Evolutionary conservation across 345 rosid species (phyloP), one percentile per base, ranked within the genome.

Genomic region (Eucalyptus marginata): DNA sequence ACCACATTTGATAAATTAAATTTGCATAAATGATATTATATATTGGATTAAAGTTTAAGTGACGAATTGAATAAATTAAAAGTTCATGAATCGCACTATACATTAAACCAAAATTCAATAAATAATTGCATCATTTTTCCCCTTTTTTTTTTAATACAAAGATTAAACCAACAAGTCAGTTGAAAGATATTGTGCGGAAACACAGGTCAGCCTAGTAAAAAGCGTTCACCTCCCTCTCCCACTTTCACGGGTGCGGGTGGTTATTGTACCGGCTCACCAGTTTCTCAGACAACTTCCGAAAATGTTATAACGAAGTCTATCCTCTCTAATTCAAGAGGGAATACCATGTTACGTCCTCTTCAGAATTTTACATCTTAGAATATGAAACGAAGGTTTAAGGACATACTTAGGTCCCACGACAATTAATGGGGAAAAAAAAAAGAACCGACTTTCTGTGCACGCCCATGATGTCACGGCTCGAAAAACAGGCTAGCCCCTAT

Each of bases 291-390:
- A 3, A 52, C 58, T 52, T 52, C 0, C 0, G 4, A 50, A 51
- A 52, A 52, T 3, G 5, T 7, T 0, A 4, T 7, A 8, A 8
- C 3, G 4, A 1, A 18, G 2, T 7, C 4, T 52, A 52, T 3
- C 58, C 58, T 20, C 25, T 20, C 10, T 7, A 3, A 20, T 7
- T 20, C 58, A 52, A 4, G 10, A 8, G 25, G 58, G 58, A 52
- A 52, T 52, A 18, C 56, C 24, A 44, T 44, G 9, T 44, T 44
- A 8, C 47, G 47, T 44, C 47, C 47, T 44, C 47, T 44, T 44
- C 47, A 44, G 47, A 44, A 44, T 8, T 7, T 44, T 7, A 44
- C 47, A 8, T 8, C 47, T 44, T 44, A 44, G 10, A 44, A 44
- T 2, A 44, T n/a, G 18, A 0, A 10, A 52, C 58, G 3, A 18